These are phyloP conservation scores for Plasmodium sp. DNA, from an alignment of 169 alveolate genomes.

Conservation along the genomic window DNA sequence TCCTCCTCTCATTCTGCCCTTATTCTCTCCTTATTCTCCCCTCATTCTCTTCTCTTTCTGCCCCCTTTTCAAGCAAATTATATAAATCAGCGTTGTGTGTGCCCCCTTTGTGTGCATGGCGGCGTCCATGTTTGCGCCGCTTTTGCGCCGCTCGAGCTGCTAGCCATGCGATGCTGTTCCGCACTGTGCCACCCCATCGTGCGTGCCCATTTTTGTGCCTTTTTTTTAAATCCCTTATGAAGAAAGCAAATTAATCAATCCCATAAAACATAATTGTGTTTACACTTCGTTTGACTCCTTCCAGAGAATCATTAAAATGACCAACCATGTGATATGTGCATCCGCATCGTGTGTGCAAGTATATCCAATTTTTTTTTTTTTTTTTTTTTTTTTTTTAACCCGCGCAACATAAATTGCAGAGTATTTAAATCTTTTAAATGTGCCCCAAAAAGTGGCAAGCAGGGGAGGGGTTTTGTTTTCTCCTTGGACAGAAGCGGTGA, in stretches of 20 bases:
- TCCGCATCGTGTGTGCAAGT: neutral
- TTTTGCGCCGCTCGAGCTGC: neutral
- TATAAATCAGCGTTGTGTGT: neutral
- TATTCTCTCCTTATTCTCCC: too few relatives aligned
- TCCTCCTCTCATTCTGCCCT: too few relatives aligned
- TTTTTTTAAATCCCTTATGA: constrained; percentile 10
- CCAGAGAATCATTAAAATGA: neutral
- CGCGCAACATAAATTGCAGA: neutral
- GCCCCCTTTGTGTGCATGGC: neutral
- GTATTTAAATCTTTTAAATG: neutral
- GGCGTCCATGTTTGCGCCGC: neutral
- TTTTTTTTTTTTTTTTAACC: neutral
- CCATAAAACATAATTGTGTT: neutral
- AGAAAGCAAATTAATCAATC: neutral
- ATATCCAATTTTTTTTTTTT: neutral
- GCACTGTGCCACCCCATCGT: neutral
- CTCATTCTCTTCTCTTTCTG: neutral
- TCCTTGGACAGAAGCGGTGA: neutral
- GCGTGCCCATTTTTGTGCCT: neutral
- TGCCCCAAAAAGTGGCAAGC: neutral
- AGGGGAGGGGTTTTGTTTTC: neutral
- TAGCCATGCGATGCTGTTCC: neutral
- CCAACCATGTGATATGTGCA: neutral
- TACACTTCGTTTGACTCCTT: neutral
- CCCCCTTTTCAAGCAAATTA: neutral